Evolutionary conservation across 352 stramenopile species (phyloP).

Genomic region (Pythium scleroteichum): DNA sequence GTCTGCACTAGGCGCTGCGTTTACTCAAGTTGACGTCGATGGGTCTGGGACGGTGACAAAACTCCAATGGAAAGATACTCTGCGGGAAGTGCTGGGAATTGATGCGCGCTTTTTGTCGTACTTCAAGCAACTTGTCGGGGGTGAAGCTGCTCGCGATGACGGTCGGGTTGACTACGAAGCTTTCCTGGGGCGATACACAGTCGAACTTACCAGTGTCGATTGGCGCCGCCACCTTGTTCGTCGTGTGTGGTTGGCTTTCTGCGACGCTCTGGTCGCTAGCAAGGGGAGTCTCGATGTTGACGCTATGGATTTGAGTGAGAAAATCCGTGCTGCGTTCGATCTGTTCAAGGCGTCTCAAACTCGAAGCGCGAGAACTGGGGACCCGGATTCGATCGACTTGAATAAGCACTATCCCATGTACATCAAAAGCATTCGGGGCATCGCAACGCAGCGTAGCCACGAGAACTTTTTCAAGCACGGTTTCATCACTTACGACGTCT

Average conservation of each 20-base stretch:
- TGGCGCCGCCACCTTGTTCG: constrained; percentile 69
- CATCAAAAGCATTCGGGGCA: constrained; percentile 31
- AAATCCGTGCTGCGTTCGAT: constrained; percentile 71
- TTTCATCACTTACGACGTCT: constrained; percentile 77
- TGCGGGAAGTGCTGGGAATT: constrained; percentile 64
- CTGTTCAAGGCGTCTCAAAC: constrained; percentile 43
- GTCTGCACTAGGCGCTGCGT: constrained; percentile 46
- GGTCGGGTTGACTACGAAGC: constrained; percentile 61
- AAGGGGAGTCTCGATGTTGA: constrained; percentile 37
- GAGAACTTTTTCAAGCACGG: constrained; percentile 53
- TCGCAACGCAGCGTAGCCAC: constrained; percentile 40
- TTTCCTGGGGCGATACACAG: constrained; percentile 75
- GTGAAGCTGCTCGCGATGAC: constrained; percentile 36
- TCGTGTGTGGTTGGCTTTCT: constrained; percentile 74
- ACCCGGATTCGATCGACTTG: constrained; percentile 22
- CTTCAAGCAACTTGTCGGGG: constrained; percentile 58
- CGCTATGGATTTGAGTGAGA: constrained; percentile 57
- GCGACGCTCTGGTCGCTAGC: constrained; percentile 44
- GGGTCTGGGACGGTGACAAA: constrained; percentile 53
- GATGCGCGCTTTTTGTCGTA: constrained; percentile 72
- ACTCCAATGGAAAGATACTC: constrained; percentile 64
- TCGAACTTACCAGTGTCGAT: constrained; percentile 66
- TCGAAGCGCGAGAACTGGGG: constrained; percentile 18
- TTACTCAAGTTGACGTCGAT: constrained; percentile 42
- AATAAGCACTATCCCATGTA: constrained; percentile 27